Conservation (phyloP, 805 yeast genomes). For the Gaillardinia entomophila region DNA sequence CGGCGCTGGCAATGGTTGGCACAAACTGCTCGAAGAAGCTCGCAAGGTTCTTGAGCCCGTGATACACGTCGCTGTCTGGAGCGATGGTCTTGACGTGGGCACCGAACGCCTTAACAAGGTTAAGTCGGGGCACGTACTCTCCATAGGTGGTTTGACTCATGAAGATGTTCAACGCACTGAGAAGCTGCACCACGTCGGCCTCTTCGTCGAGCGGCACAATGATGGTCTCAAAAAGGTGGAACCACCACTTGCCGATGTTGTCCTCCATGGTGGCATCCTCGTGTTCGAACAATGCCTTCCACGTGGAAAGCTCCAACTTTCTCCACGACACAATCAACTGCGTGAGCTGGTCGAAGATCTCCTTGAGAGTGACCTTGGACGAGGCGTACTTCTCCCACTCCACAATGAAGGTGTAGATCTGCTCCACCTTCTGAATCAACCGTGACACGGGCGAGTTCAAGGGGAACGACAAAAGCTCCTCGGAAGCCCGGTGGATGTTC, state of each 20-base stretch:
- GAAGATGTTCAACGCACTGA: conserved; percentile 63
- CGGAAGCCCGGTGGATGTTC: conserved; percentile 56
- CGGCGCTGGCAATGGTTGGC: conserved; percentile 39
- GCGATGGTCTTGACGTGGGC: conserved; percentile 37
- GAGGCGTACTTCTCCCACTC: conserved; percentile 96
- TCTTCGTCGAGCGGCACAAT: conserved; percentile 42
- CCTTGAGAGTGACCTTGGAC: conserved; percentile 59
- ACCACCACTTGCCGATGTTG: conserved; percentile 82
- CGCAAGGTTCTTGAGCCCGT: conserved; percentile 53
- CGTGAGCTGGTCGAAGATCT: conserved; percentile 54
- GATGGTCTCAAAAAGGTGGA: conserved; percentile 78
- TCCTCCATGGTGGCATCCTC: conserved; percentile 50
- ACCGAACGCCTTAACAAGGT: conserved; percentile 59
- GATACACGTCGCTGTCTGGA: conserved; percentile 11
- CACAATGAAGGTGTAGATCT: conserved; percentile 69
- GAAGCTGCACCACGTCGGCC: conserved; percentile 20
- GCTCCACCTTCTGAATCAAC: conserved; percentile 77
- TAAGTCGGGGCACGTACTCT: conserved; percentile 57
- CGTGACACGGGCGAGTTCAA: conserved; percentile 70
- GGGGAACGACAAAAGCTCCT: conserved; percentile 61
- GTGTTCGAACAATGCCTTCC: conserved; percentile 69
- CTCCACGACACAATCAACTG: conserved; percentile 84
- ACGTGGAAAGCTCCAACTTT: conserved; percentile 74
- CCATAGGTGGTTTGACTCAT: conserved; percentile 74
- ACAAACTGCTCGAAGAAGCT: conserved; percentile 64